Evolutionary conservation across 106 monocot genomes (phyloP).

Genomic region (Narthecium ossifragum): DNA sequence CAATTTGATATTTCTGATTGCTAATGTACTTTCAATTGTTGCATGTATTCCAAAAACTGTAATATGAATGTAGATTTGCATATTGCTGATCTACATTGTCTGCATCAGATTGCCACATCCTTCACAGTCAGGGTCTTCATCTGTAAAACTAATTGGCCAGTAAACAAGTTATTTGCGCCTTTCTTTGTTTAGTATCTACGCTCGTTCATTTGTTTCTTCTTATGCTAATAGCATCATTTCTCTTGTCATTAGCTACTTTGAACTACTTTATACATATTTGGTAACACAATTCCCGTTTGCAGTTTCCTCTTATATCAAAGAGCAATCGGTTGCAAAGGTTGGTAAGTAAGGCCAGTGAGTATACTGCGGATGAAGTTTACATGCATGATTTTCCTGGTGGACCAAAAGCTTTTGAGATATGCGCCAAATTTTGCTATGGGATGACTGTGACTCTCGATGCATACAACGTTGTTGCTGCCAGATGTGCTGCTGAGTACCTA

Average conservation of each 20-base stretch:
- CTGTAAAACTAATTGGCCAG: too few relatives aligned
- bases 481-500: conserved; percentile 79
- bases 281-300: conserved; percentile 7
- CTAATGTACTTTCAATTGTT: too few relatives aligned
- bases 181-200: too few relatives aligned
- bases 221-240: too few relatives aligned
- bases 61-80: too few relatives aligned
- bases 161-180: too few relatives aligned
- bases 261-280: not conserved
- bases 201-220: too few relatives aligned
- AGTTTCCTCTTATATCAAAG: conserved; percentile 94
- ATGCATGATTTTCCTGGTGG: conserved; percentile 72
- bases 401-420: conserved; percentile 65
- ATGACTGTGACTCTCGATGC: conserved; percentile 74
- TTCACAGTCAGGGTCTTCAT: too few relatives aligned
- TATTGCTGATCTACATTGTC: too few relatives aligned
- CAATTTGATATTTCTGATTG: too few relatives aligned
- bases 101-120: too few relatives aligned
- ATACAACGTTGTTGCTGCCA: conserved; percentile 68
- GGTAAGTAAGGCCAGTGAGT: conserved; percentile 39
- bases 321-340: conserved; percentile 48
- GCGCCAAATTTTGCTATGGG: conserved; percentile 90
- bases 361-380: conserved; percentile 36
- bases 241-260: not conserved
- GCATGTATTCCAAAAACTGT: too few relatives aligned